Evolutionary conservation across 179 eudicot genomes (phyloP).

Genomic region (Spinacia oleracea): DNA sequence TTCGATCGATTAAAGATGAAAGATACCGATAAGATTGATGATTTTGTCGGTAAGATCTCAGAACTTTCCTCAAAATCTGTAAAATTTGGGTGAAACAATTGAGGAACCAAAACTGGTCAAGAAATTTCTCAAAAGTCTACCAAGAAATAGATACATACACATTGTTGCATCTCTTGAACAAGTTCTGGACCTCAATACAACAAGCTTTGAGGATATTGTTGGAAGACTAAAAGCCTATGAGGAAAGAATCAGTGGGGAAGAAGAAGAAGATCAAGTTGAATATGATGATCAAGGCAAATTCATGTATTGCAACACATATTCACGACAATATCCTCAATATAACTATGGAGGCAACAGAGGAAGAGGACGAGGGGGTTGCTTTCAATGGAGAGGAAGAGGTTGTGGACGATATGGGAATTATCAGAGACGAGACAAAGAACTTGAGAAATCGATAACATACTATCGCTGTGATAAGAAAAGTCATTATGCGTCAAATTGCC

Average conservation of each 20-base stretch:
- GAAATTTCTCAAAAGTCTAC: not conserved
- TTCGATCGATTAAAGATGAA: not conserved
- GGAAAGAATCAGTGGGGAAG: constrained; percentile 1
- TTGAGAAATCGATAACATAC: too few relatives aligned
- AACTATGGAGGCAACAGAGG: constrained; percentile 8
- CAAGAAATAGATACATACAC: not conserved
- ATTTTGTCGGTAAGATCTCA: not conserved
- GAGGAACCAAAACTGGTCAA: not conserved
- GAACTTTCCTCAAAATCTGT: not conserved
- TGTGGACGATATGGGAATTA: not conserved
- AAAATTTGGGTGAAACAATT: not conserved
- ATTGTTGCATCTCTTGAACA: not conserved
- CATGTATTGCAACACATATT: not conserved
- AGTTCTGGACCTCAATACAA: too few relatives aligned
- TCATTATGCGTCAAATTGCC: not conserved
- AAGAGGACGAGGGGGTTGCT: constrained; percentile 2
- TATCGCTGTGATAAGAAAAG: not conserved
- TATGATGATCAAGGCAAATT: not conserved
- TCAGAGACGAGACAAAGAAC: too few relatives aligned
- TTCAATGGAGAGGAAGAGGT: not conserved
- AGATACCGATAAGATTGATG: not conserved
- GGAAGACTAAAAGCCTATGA: constrained; percentile 1
- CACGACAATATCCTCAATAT: not conserved
- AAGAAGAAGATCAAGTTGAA: not conserved
- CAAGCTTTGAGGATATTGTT: too few relatives aligned